Conservation (phyloP, 371 early-diverging fungal species). For the Cokeromyces recurvatus region DNA sequence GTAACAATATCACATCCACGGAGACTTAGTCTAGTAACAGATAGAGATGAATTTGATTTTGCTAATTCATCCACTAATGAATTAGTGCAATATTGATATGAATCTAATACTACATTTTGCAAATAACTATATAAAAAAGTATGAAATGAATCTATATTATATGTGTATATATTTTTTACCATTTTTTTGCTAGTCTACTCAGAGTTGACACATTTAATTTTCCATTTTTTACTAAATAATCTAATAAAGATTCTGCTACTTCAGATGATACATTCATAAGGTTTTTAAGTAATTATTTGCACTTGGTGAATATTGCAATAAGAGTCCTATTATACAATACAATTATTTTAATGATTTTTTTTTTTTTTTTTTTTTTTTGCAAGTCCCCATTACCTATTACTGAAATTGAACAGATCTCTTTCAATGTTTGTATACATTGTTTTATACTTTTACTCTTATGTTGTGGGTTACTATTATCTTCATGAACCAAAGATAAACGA, state of each 20-base stretch:
- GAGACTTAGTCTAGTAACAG: slow-evolving; percentile 23
- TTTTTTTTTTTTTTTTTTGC: no score
- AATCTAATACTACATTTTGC: slow-evolving; percentile 27
- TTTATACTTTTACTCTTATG: no score
- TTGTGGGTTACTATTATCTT: no score
- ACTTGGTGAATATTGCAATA: slow-evolving; percentile 20
- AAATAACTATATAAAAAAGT: slow-evolving; percentile 26
- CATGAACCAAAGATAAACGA: no score
- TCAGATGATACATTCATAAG: slow-evolving; percentile 20
- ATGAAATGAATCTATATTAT: background rate
- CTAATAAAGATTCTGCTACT: slow-evolving; percentile 20
- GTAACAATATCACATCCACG: slow-evolving; percentile 42
- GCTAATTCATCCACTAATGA: slow-evolving; percentile 31
- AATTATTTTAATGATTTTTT: no score
- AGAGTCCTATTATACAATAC: slow-evolving; percentile 9
- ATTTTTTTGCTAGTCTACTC: slow-evolving; percentile 17
- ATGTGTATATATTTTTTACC: no score
- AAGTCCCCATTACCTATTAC: slow-evolving; percentile 37
- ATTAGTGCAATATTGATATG: slow-evolving; percentile 38
- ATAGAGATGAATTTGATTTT: slow-evolving; percentile 22
- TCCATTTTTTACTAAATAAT: slow-evolving; percentile 15
- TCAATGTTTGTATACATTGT: no score
- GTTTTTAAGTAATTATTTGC: slow-evolving; percentile 10
- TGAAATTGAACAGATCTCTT: slow-evolving; percentile 18
- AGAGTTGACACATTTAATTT: slow-evolving; percentile 26